Evolutionary conservation across 139 green algal genomes (phyloP).

Genomic region (Micromonas commoda): DNA sequence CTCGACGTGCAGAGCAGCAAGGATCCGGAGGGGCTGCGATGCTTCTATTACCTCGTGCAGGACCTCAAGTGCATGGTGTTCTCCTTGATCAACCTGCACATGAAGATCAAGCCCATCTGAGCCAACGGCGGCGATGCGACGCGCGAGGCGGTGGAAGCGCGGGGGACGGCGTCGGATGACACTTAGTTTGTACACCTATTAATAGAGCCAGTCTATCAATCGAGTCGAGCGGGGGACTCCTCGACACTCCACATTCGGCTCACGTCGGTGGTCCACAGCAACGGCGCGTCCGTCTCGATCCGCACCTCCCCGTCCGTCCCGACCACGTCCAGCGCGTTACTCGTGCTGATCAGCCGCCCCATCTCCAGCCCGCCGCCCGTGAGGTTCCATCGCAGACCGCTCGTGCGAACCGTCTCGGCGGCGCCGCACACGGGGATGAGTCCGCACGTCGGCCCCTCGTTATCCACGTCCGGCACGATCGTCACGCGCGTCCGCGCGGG

Average conservation of each 20-base stretch:
- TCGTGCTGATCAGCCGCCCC: slow-evolving; percentile 64
- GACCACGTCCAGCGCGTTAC: slow-evolving; percentile 53
- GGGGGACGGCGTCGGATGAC: not conserved
- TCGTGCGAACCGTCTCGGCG: slow-evolving; percentile 47
- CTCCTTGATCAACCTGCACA: slow-evolving; percentile 85
- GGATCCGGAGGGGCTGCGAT: slow-evolving; percentile 87
- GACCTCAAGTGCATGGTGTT: slow-evolving; percentile 97
- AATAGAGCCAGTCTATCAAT: not conserved
- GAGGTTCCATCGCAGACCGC: slow-evolving; percentile 81
- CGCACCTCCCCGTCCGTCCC: slow-evolving; percentile 38
- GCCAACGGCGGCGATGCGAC: not conserved
- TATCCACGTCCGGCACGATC: slow-evolving; percentile 43
- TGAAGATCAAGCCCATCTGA: slow-evolving; percentile 85
- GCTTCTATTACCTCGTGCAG: slow-evolving; percentile 98
- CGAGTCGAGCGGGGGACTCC: too few species aligned
- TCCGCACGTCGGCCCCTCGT: slow-evolving; percentile 80
- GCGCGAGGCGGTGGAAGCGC: not conserved
- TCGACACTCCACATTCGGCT: too few species aligned
- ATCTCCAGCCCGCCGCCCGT: slow-evolving; percentile 51
- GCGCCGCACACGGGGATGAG: slow-evolving; percentile 66
- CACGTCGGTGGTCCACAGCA: slow-evolving; percentile 68
- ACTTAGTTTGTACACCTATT: not conserved
- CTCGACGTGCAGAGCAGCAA: slow-evolving; percentile 90
- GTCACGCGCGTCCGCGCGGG: slow-evolving; percentile 41
- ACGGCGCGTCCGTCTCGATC: slow-evolving; percentile 48